Percentiles rank a stretch among this genome's conserved stretches.
These are phyloP conservation scores for Macrolepiota fuliginosa DNA, from an alignment of 768 basidiomycete genomes.

Conservation along the genomic window DNA sequence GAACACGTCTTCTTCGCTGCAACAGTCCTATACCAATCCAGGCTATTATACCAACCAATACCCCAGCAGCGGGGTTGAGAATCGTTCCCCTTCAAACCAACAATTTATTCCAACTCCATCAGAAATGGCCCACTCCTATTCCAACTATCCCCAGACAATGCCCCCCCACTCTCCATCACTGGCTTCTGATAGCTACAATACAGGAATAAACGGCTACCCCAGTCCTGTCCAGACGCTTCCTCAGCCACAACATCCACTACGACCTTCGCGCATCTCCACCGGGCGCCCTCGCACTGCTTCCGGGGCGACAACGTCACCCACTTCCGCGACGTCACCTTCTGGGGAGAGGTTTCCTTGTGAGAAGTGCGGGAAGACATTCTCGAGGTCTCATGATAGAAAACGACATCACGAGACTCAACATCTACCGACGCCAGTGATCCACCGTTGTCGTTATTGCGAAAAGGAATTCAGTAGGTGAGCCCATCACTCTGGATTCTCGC, in stretches of 20 bases:
- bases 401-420: conserved; percentile 81
- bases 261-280: conserved; percentile 37
- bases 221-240: conserved; percentile 26
- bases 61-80: conserved; percentile 19
- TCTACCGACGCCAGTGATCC: conserved; percentile 57
- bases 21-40: conserved; percentile 18
- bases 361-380: conserved; percentile 76
- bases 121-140: conserved; percentile 31
- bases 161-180: conserved; percentile 21
- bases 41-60: conserved; percentile 17
- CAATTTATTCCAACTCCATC: conserved; percentile 34
- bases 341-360: conserved; percentile 72
- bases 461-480: conserved; percentile 74
- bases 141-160: conserved; percentile 25
- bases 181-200: conserved; percentile 19
- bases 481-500: conserved; percentile 13
- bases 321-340: conserved; percentile 36
- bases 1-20: conserved; percentile 19
- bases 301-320: conserved; percentile 29
- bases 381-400: conserved; percentile 78
- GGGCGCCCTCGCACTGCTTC: conserved; percentile 38
- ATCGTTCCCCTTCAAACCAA: conserved; percentile 20
- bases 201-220: conserved; percentile 21
- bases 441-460: conserved; percentile 69
- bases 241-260: conserved; percentile 26